A percentile compares a stretch with the other conserved stretches of the same genome.
Conservation (phyloP, 768 basidiomycete genomes). For the Tylopilus rubrobrunneus region DNA sequence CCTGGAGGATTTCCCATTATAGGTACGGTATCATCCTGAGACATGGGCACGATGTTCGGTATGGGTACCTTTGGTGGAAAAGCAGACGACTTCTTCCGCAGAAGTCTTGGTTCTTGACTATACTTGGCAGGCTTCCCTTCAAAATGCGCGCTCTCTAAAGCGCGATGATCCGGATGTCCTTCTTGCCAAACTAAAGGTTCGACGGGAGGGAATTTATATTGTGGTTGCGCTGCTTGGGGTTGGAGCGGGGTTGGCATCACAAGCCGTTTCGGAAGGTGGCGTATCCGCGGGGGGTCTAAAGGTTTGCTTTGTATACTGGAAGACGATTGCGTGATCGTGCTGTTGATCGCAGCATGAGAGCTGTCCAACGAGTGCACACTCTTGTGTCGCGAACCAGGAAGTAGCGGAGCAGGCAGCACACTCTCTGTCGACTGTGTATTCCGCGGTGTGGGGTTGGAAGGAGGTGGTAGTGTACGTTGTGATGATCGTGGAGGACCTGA, state of each 20-base stretch:
- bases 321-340: slow-evolving; percentile 2
- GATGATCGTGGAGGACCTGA: slow-evolving; percentile 9
- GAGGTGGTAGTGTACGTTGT: slow-evolving; percentile 4
- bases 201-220: slow-evolving; percentile 10
- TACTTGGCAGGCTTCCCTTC: slow-evolving; percentile 8
- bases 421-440: slow-evolving; percentile 4
- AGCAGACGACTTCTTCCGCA: slow-evolving; percentile 24
- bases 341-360: slow-evolving; percentile 1
- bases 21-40: slow-evolving; percentile 9
- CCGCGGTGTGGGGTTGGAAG: neutral
- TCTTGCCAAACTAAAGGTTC: slow-evolving; percentile 3
- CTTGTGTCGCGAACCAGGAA: slow-evolving; percentile 4
- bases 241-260: slow-evolving; percentile 74
- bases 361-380: slow-evolving; percentile 9
- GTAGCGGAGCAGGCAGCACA: neutral
- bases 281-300: slow-evolving; percentile 19
- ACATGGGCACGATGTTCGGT: slow-evolving; percentile 20
- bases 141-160: neutral
- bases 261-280: slow-evolving; percentile 57
- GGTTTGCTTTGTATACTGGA: slow-evolving; percentile 6
- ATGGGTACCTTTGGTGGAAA: slow-evolving; percentile 26
- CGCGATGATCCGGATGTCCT: slow-evolving; percentile 5
- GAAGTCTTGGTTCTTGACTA: slow-evolving; percentile 14
- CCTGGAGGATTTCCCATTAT: slow-evolving; percentile 5
- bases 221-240: slow-evolving; percentile 21